phyloP scores from a whole-genome alignment of 1,284 basidiomycete genomes.

The Sporisorium scitamineum region DNA sequence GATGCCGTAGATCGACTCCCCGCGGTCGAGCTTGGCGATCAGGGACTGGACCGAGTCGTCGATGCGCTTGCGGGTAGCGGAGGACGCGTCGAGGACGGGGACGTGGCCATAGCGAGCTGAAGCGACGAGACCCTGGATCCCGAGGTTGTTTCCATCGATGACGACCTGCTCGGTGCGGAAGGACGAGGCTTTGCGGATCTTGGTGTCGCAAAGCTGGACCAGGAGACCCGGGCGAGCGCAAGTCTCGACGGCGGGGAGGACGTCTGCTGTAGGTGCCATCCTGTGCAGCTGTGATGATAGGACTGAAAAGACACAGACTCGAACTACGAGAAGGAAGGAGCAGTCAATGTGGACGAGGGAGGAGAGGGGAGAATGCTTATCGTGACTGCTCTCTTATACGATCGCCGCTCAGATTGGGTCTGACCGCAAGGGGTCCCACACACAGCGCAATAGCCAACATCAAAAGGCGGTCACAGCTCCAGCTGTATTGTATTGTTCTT shows the following conservation, averaged over 20 bases:
- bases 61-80: constrained; percentile 50
- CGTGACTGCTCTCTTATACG: neutral
- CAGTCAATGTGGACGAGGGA: neutral
- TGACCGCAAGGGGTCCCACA: neutral
- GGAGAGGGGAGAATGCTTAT: neutral
- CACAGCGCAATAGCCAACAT: neutral
- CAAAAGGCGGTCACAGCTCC: neutral
- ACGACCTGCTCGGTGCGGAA: constrained; percentile 49
- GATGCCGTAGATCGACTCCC: constrained; percentile 61
- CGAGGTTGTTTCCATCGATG: constrained; percentile 55
- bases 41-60: constrained; percentile 56
- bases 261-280: constrained; percentile 45
- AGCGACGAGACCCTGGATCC: constrained; percentile 56
- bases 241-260: constrained; percentile 24
- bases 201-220: constrained; percentile 43
- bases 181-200: constrained; percentile 46
- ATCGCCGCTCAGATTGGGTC: neutral
- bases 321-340: no score
- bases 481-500: neutral
- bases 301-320: neutral
- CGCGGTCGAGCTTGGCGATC: constrained; percentile 54
- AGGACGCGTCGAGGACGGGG: constrained; percentile 51
- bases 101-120: constrained; percentile 53
- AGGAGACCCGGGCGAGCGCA: constrained; percentile 20
- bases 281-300: neutral